Percentiles rank a stretch among this genome's conserved stretches.
These are phyloP conservation scores for Aphanomyces astaci DNA, from an alignment of 352 stramenopile genomes.

Conservation along the genomic window DNA sequence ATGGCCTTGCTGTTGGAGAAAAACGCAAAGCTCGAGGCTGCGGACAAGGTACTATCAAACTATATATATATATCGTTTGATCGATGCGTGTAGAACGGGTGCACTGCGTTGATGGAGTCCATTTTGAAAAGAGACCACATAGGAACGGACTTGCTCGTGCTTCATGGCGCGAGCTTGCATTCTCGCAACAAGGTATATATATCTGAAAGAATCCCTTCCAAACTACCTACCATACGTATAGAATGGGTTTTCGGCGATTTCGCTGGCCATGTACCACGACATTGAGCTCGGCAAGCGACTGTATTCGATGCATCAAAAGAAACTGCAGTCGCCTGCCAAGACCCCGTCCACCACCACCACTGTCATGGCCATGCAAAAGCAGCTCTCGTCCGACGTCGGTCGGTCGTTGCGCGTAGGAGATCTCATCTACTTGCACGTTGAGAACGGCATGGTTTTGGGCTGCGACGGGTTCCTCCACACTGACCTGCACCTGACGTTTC, in stretches of 20 bases:
- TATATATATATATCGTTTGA: background rate
- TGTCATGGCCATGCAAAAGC: background rate
- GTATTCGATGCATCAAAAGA: background rate
- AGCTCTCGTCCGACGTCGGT: background rate
- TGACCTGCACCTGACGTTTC: background rate
- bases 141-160: background rate
- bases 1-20: background rate
- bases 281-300: background rate
- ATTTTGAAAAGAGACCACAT: background rate
- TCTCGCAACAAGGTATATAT: background rate
- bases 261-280: constrained; percentile 6
- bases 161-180: background rate
- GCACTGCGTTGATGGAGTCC: constrained; percentile 8
- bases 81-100: background rate
- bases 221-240: background rate
- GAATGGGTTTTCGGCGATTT: constrained; percentile 6
- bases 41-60: constrained; percentile 9
- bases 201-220: background rate
- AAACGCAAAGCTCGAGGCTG: constrained; percentile 1
- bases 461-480: constrained; percentile 12
- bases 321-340: background rate
- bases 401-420: constrained; percentile 9
- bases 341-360: background rate
- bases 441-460: background rate
- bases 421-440: constrained; percentile 12